Base-by-base conservation (phyloP, 495 filamentous ascomycete species). In the Talaromyces ruber region DNA sequence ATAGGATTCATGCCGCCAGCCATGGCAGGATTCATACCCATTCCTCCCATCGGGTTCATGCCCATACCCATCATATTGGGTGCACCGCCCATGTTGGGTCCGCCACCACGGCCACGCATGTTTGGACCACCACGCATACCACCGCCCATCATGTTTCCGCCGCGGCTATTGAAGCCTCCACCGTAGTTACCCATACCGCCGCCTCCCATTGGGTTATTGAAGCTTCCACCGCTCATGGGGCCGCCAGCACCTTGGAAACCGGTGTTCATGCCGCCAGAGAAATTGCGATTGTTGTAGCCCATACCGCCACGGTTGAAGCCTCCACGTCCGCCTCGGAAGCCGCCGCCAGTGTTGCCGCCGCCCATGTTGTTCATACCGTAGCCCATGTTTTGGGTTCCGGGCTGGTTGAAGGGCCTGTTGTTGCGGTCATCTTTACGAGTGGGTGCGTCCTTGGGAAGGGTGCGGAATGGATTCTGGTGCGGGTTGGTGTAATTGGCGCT, bases 371-470 rank as follows among this genome's bases (percentile, higher is more conserved):
- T 68, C 70, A 76, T 77, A 39, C 73, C 72, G 55, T 72, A 75
- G 62, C 71, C 68, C 63, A 66, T 67, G 63, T 73, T 72, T 14
- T 79, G 76, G 62, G 72, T 73, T n/a, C 66, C 53, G 28, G 65
- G 43, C 28, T 34, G 47, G 32, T 72, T 72, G 71, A 70, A 79
- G 11, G 67, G 70, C 18, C 74, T 67, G 39, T 65, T 61, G 50
- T 60, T 64, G 5, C 74, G 77, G 61, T 88, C 85, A 63, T 90
- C 88, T 51, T 82, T 84, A 54, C 93, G 88, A 68, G 83, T 82
- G 1, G 92, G 91, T 0, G 87, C 86, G 72, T 97, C 93, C 75
- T 98, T 98, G 9, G 93, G 93, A 22, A 96, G 77, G 0, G 93
- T 98, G 58, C 85, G 84, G 82, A 96, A 98, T 2, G 93, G 93